phyloP scores from a whole-genome alignment of 805 yeast species.

The Saccharomyces kudriavzevii region DNA sequence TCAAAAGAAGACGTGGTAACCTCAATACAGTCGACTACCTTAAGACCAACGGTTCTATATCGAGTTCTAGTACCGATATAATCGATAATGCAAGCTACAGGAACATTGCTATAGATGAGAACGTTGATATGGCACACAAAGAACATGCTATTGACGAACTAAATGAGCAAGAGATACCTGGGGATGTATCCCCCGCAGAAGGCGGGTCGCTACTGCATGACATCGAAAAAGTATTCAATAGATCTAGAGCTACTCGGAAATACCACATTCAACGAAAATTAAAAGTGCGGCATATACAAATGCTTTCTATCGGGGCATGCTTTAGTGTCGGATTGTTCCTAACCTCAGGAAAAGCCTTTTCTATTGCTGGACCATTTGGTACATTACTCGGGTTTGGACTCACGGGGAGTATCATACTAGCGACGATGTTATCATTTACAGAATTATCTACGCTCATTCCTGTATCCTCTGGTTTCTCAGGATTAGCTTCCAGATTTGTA shows the following conservation, averaged over 20 bases:
- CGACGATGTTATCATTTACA: slow-evolving; percentile 54
- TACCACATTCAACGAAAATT: slow-evolving; percentile 43
- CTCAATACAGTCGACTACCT: background rate
- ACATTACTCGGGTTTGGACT: slow-evolving; percentile 49
- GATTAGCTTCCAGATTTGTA: slow-evolving; percentile 53
- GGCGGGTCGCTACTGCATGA: slow-evolving; percentile 8
- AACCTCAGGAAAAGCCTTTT: slow-evolving; percentile 50
- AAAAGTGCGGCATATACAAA: slow-evolving; percentile 47
- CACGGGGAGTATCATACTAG: slow-evolving; percentile 58
- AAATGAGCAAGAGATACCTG: background rate
- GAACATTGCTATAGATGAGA: slow-evolving; percentile 16
- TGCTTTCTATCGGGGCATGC: slow-evolving; percentile 61
- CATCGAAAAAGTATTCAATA: background rate
- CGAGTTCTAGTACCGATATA: slow-evolving; percentile 9
- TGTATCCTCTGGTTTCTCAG: slow-evolving; percentile 54
- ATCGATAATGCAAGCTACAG: slow-evolving; percentile 19
- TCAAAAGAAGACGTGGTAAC: background rate
- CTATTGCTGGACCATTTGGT: slow-evolving; percentile 48
- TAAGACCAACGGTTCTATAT: background rate
- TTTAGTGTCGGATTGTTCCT: slow-evolving; percentile 59
- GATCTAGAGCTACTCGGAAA: background rate
- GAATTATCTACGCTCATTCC: slow-evolving; percentile 60
- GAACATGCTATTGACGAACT: slow-evolving; percentile 15
- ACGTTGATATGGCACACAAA: slow-evolving; percentile 35
- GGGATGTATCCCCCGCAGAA: background rate